Base-by-base conservation (phyloP, 2,329 filamentous ascomycete genomes). In the Trichoderma arundinaceum region DNA sequence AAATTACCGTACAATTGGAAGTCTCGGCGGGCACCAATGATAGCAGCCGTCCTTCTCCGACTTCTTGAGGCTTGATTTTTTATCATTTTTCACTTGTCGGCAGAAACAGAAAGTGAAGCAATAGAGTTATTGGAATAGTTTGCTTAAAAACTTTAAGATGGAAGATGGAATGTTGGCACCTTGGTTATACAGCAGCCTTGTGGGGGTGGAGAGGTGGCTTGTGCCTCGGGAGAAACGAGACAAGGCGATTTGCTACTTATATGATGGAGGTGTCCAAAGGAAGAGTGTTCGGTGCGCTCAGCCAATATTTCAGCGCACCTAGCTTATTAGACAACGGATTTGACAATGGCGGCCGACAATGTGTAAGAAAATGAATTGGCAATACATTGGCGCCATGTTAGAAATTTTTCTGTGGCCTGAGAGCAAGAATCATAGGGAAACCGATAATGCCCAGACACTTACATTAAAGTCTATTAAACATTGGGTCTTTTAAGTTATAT, bases 151-250 rank as follows among this genome's bases (percentile, higher is more conserved):
- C 41, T 46, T 58, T 46, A n/a, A 17, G 10, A 46, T 46, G 54
- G 54, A 58, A 58, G 10, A 46, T 46, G 54, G 54, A 58, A 58
- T 58, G 54, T 44, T 44, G 54, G 41, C 9, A 33, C 15, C 10
- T 58, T 19, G 1, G 22, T 33, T 33, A 13, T n/a, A 33, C 39
- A 9, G 41, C 39, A 58, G 54, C 22, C 28, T 58, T 44, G n/a
- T 15, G 4, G 19, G n/a, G 28, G 54, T 35, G 39, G 54, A 35
- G 28, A 4, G 3, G 28, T 32, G 19, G 19, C 54, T 44, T 53
- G 33, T 53, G 51, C 38, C 12, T 35, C 54, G 39, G 22, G 1
- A 19, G 15, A 58, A 19, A 22, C 54, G 28, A 44, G 28, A 43
- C 41, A 44, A 17, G 39, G 54, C 39, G 28, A 32, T 44, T 43